Evolutionary conservation across 2,329 filamentous ascomycete species (phyloP).

Genomic region (Colletotrichum chrysophilum): DNA sequence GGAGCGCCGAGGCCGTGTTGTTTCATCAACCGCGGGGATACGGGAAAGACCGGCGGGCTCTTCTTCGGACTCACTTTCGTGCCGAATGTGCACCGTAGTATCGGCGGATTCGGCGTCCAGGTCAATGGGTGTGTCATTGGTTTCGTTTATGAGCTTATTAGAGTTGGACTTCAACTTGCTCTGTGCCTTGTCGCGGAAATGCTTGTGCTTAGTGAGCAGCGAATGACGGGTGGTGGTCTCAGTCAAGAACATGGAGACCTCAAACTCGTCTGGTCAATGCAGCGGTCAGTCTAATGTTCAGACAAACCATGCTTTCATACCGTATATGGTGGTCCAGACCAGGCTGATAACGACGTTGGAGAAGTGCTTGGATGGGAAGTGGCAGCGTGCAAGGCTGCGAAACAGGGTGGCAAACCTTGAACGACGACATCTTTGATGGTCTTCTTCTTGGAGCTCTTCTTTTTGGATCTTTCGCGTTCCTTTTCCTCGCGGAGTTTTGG

Average conservation of each 20-base stretch:
- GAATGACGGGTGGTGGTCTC: slow-evolving; percentile 86
- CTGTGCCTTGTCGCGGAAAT: slow-evolving; percentile 65
- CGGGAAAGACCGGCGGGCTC: slow-evolving; percentile 58
- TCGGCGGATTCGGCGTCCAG: slow-evolving; percentile 46
- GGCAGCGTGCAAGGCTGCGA: not conserved
- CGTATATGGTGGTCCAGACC: not conserved
- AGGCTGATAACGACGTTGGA: slow-evolving; percentile 14
- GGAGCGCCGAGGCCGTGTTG: slow-evolving; percentile 21
- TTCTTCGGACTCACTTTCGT: slow-evolving; percentile 66
- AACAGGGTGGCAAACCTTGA: slow-evolving; percentile 62
- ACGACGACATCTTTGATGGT: slow-evolving; percentile 87
- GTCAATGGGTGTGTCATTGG: slow-evolving; percentile 58
- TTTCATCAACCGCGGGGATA: slow-evolving; percentile 53
- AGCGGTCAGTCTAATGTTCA: not conserved
- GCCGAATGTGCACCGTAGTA: slow-evolving; percentile 45
- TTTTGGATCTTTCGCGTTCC: slow-evolving; percentile 63
- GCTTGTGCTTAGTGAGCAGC: slow-evolving; percentile 84
- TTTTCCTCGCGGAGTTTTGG: slow-evolving; percentile 91
- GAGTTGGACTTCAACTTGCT: slow-evolving; percentile 66
- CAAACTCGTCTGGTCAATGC: slow-evolving; percentile 78
- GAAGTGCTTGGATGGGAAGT: not conserved
- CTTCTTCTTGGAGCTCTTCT: slow-evolving; percentile 74
- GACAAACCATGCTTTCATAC: not conserved
- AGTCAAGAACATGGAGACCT: slow-evolving; percentile 92
- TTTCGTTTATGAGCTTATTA: slow-evolving; percentile 62